These are phyloP conservation scores for Dendrobium nobile DNA, from an alignment of 106 monocot species.

Conservation along the genomic window DNA sequence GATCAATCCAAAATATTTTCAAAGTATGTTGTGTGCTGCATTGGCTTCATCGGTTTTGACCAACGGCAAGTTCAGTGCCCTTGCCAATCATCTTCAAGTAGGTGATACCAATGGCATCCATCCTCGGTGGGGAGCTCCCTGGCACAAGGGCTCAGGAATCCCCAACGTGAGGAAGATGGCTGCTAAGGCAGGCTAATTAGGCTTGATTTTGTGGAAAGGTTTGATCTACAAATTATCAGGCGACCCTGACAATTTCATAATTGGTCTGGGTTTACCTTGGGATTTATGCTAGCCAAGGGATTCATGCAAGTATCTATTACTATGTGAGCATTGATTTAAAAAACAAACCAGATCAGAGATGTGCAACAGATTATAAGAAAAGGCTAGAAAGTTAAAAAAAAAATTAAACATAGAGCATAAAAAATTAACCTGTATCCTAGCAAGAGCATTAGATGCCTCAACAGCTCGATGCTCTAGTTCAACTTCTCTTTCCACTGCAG, in stretches of 20 bases:
- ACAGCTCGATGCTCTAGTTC: conserved; percentile 95
- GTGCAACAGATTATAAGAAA: not conserved
- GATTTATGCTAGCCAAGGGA: too few species aligned
- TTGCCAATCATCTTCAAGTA: not conserved
- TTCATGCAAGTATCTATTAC: too few species aligned
- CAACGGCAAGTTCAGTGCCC: not conserved
- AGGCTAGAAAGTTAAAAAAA: not conserved
- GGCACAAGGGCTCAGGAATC: not conserved
- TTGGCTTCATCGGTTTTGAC: not conserved
- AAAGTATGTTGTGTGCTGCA: not conserved
- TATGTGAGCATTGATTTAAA: not conserved
- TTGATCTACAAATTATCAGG: not conserved
- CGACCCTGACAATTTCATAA: too few species aligned
- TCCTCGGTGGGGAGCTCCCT: not conserved
- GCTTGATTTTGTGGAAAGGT: not conserved
- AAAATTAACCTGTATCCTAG: conserved; percentile 80
- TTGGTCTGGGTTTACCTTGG: too few species aligned
- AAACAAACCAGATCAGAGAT: not conserved
- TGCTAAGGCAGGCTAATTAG: not conserved
- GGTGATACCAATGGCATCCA: not conserved
- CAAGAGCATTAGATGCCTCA: conserved; percentile 98
- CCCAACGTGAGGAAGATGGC: not conserved
- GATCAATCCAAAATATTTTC: not conserved
- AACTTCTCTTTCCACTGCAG: conserved; percentile 94
- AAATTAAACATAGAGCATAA: not conserved